A percentile compares a stretch with the other conserved stretches of the same genome.
phyloP scores from a whole-genome alignment of 345 rosid species.

The Eutrema heterophyllum region DNA sequence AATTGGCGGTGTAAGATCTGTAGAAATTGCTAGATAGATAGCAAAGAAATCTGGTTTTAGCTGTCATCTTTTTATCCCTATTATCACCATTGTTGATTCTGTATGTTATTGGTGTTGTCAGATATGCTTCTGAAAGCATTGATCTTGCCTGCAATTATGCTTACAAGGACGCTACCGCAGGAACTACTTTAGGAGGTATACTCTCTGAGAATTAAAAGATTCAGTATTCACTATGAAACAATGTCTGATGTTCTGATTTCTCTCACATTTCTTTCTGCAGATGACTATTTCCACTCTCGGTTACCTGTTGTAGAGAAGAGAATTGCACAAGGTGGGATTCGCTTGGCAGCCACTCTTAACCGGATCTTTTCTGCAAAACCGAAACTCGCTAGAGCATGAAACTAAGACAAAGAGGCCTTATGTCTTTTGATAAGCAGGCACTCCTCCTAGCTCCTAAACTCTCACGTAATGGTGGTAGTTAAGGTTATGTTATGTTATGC shows the following conservation, averaged over 20 bases:
- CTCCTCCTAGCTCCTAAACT: background rate
- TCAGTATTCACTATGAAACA: too few species aligned
- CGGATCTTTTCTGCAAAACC: conserved; percentile 49
- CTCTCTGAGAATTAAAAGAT: too few species aligned
- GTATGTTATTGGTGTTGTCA: background rate
- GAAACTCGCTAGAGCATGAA: conserved; percentile 41
- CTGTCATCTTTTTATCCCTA: too few species aligned
- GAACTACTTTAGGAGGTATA: too few species aligned
- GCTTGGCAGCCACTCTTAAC: conserved; percentile 71
- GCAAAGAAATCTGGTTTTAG: too few species aligned
- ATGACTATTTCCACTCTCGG: conserved; percentile 73
- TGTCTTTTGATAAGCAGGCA: background rate
- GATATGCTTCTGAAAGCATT: too few species aligned
- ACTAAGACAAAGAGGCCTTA: background rate
- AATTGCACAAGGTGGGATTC: conserved; percentile 79
- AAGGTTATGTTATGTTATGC: background rate
- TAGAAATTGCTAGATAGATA: too few species aligned
- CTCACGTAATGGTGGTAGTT: background rate
- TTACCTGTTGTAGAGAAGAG: conserved; percentile 74
- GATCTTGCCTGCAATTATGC: too few species aligned
- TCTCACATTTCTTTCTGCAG: conserved; percentile 26
- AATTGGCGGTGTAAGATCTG: too few species aligned
- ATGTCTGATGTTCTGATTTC: too few species aligned
- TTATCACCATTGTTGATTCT: background rate
- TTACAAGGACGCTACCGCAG: too few species aligned